Conservation (phyloP, 306 rosid genomes). For the Cicer pinnatifidum region DNA sequence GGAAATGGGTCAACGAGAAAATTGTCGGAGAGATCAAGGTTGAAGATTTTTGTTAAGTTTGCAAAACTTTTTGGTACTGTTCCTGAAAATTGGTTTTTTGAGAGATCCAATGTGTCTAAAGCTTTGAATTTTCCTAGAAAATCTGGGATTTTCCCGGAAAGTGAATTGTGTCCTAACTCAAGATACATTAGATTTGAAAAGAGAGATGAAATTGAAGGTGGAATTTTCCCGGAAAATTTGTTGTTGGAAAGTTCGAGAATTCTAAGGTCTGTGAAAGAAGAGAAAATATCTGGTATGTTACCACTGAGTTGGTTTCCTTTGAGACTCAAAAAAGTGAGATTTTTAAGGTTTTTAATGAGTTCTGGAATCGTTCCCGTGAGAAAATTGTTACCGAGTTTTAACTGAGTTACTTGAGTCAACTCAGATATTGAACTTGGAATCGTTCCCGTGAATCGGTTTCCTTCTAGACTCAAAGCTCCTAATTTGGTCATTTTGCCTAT, state of each 20-base stretch:
- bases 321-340: constrained; percentile 51
- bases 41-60: constrained; percentile 85
- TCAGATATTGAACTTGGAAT: constrained; percentile 68
- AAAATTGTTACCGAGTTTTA: constrained; percentile 69
- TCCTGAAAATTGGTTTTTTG: constrained; percentile 63
- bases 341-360: constrained; percentile 51
- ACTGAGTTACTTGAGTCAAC: constrained; percentile 66
- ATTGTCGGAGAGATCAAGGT: constrained; percentile 73
- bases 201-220: constrained; percentile 62
- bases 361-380: constrained; percentile 61
- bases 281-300: constrained; percentile 64
- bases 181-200: constrained; percentile 55
- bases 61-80: constrained; percentile 63
- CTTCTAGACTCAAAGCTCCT: constrained; percentile 46
- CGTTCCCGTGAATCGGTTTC: constrained; percentile 66
- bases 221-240: constrained; percentile 67
- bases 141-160: constrained; percentile 71
- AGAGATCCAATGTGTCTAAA: constrained; percentile 70
- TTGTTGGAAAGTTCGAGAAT: constrained; percentile 59
- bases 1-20: constrained; percentile 81
- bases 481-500: constrained; percentile 56
- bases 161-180: constrained; percentile 64
- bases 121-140: constrained; percentile 77
- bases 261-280: constrained; percentile 52
- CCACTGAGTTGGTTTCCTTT: constrained; percentile 66